Conservation (phyloP, 805 yeast genomes). For the Hanseniaspora nectarophila region DNA sequence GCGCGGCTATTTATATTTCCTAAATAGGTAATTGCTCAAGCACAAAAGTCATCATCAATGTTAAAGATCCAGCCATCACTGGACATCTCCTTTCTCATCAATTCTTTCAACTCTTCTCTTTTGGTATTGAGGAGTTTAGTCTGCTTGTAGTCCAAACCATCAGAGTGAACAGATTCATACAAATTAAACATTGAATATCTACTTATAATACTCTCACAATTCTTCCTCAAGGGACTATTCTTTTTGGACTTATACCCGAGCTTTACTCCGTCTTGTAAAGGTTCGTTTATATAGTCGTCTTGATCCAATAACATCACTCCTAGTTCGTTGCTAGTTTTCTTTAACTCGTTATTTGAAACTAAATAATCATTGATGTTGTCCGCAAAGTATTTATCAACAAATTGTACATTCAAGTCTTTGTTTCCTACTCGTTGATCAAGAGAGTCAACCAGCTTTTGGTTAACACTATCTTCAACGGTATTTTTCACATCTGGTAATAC, state of each 20-base stretch:
- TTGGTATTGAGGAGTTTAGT: constrained; percentile 14
- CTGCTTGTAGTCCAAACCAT: neutral
- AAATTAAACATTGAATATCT: constrained; percentile 15
- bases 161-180: neutral
- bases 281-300: constrained; percentile 21
- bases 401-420: neutral
- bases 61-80: constrained; percentile 41
- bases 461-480: neutral
- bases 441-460: neutral
- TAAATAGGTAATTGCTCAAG: neutral
- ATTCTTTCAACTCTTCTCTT: constrained; percentile 19
- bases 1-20: neutral
- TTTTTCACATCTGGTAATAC: constrained; percentile 32
- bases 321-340: neutral
- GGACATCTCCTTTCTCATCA: constrained; percentile 23
- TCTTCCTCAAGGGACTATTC: constrained; percentile 31
- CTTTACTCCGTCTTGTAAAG: constrained; percentile 46
- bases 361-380: neutral
- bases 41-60: constrained; percentile 32
- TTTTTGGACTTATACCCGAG: constrained; percentile 42
- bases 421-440: neutral
- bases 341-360: neutral
- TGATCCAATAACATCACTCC: neutral
- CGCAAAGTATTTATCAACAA: neutral
- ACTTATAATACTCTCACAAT: constrained; percentile 29